A percentile compares a stretch with the other conserved stretches of the same genome.
These are phyloP conservation scores for Canavalia gladiata DNA, from an alignment of 306 rosid species.

Conservation along the genomic window DNA sequence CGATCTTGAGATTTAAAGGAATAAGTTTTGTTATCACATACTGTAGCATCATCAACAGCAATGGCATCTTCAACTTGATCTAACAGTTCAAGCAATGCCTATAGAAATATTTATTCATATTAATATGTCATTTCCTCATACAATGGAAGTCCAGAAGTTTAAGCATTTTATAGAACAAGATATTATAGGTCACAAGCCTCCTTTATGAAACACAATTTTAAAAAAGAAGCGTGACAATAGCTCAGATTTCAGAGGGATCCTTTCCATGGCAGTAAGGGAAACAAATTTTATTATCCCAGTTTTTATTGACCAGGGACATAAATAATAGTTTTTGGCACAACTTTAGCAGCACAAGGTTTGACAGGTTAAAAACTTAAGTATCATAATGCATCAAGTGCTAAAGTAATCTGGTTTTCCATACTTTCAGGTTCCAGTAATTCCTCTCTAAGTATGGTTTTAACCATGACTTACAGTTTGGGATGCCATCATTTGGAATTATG, in stretches of 20 bases:
- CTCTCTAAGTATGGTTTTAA: slow-evolving; percentile 18
- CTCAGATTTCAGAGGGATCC: slow-evolving; percentile 10
- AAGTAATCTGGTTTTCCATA: slow-evolving; percentile 25
- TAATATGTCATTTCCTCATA: slow-evolving; percentile 17
- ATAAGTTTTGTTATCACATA: slow-evolving; percentile 50
- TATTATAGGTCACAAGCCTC: slow-evolving; percentile 19
- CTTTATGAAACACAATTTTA: slow-evolving; percentile 23
- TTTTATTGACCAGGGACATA: slow-evolving; percentile 10
- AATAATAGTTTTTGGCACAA: background rate
- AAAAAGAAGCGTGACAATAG: background rate
- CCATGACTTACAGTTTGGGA: slow-evolving; percentile 10
- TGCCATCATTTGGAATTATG: slow-evolving; percentile 17
- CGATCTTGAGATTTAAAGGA: slow-evolving; percentile 56
- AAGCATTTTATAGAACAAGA: slow-evolving; percentile 26
- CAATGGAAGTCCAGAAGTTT: slow-evolving; percentile 10
- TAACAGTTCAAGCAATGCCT: slow-evolving; percentile 95
- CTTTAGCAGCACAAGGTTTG: slow-evolving; percentile 8
- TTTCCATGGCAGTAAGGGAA: slow-evolving; percentile 4
- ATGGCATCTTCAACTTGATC: slow-evolving; percentile 97
- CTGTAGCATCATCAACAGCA: slow-evolving; percentile 63
- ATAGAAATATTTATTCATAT: slow-evolving; percentile 38
- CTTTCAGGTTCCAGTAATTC: slow-evolving; percentile 30
- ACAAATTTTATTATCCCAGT: slow-evolving; percentile 5
- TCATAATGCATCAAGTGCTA: slow-evolving; percentile 3
- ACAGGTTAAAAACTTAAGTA: slow-evolving; percentile 5